Percentiles rank a stretch among this genome's conserved stretches.
These are phyloP conservation scores for Macrotyloma uniflorum DNA, from an alignment of 306 rosid species.

Conservation along the genomic window DNA sequence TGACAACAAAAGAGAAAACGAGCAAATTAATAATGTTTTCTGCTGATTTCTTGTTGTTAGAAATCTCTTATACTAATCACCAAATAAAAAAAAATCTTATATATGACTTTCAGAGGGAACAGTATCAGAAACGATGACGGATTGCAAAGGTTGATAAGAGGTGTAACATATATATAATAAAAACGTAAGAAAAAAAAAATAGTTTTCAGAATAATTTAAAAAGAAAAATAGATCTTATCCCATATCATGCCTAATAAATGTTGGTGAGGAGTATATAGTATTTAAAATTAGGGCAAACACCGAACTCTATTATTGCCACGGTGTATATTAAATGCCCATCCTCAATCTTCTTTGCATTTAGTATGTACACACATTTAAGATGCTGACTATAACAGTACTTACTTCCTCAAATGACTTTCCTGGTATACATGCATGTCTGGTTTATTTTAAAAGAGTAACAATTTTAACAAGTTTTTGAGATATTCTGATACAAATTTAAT, in stretches of 20 bases:
- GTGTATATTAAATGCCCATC: constrained; percentile 45
- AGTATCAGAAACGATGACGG: not conserved
- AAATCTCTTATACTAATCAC: too few species aligned
- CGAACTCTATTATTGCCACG: constrained; percentile 55
- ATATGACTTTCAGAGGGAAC: too few species aligned
- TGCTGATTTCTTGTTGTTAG: not conserved
- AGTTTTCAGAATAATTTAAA: not conserved
- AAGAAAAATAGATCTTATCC: constrained; percentile 9
- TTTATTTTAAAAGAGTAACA: too few species aligned
- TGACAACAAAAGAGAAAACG: not conserved
- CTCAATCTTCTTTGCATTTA: constrained; percentile 38
- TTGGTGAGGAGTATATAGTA: not conserved
- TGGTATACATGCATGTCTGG: too few species aligned
- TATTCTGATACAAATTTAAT: too few species aligned
- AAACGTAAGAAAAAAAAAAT: not conserved
- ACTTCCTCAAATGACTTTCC: not conserved
- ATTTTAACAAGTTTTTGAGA: too few species aligned
- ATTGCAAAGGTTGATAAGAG: constrained; percentile 17
- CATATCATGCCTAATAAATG: constrained; percentile 39
- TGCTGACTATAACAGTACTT: not conserved
- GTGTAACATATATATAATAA: not conserved
- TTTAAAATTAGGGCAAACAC: constrained; percentile 41
- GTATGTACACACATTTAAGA: constrained; percentile 38
- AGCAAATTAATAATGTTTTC: not conserved
- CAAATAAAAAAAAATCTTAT: too few species aligned